phyloP scores from a whole-genome alignment of 2,329 filamentous ascomycete genomes.

The Endoconidiophora polonica region DNA sequence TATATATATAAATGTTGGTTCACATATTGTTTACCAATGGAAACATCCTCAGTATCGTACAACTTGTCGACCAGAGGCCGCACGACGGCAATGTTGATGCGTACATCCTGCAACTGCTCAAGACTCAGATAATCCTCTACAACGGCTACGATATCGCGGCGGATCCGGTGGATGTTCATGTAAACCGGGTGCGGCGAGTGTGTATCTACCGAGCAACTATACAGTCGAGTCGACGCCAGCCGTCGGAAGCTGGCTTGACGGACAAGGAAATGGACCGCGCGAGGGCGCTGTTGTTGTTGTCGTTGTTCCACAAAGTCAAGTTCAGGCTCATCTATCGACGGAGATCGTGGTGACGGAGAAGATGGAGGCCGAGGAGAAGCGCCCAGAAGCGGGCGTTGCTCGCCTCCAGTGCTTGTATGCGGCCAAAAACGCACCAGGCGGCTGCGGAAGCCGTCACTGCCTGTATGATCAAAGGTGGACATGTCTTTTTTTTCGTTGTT shows the following conservation, averaged over 20 bases:
- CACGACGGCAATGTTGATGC: conserved; percentile 67
- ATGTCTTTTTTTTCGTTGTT: too few species aligned
- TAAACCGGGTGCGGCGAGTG: conserved; percentile 55
- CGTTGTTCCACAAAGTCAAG: neutral
- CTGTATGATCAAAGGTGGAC: too few species aligned
- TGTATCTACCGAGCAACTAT: conserved; percentile 38
- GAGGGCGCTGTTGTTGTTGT: neutral
- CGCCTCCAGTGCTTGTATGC: neutral
- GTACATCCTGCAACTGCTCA: conserved; percentile 54
- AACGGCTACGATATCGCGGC: conserved; percentile 44
- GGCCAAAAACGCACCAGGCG: neutral
- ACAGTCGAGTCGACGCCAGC: conserved; percentile 21
- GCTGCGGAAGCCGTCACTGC: too few species aligned
- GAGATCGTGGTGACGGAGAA: neutral
- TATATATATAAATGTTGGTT: neutral
- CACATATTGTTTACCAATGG: conserved; percentile 27
- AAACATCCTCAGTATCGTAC: conserved; percentile 64
- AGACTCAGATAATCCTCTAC: conserved; percentile 21
- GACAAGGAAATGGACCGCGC: conserved; percentile 1
- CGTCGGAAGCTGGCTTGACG: conserved; percentile 4
- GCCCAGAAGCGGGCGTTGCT: conserved; percentile 2
- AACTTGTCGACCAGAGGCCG: conserved; percentile 71
- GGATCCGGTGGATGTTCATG: conserved; percentile 58
- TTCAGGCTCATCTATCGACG: neutral
- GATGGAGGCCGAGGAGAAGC: neutral